Conservation (phyloP, 2,329 filamentous ascomycete genomes). For the Phialophora verrucosa region DNA sequence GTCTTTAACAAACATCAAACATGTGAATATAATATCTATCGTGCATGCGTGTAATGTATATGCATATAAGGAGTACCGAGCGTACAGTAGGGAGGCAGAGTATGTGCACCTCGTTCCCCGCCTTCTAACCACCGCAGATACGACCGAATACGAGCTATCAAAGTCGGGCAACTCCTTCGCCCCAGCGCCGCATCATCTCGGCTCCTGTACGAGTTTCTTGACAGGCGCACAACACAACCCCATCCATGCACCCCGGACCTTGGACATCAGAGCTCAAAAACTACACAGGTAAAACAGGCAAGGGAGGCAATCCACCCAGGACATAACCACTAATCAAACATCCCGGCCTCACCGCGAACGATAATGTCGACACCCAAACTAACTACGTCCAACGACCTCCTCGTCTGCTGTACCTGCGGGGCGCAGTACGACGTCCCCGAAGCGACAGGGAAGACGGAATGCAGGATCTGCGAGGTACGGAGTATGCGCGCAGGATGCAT, state of each 20-base stretch:
- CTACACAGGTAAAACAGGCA: too few species aligned
- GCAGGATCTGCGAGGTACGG: conserved; percentile 36
- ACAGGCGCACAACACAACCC: too few species aligned
- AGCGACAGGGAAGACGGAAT: conserved; percentile 27
- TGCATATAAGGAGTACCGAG: not conserved
- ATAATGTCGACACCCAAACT: conserved; percentile 26
- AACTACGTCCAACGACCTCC: conserved; percentile 32
- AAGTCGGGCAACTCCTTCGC: not conserved
- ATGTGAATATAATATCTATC: not conserved
- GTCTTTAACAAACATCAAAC: not conserved
- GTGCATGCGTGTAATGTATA: not conserved
- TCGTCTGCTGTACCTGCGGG: conserved; percentile 39
- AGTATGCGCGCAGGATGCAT: not conserved
- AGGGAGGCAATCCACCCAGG: too few species aligned
- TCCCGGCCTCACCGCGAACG: not conserved
- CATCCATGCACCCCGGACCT: too few species aligned
- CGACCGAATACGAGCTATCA: not conserved
- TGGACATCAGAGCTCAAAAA: too few species aligned
- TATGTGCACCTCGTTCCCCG: not conserved
- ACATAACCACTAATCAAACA: too few species aligned
- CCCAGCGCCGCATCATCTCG: too few species aligned
- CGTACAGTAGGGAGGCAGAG: too few species aligned
- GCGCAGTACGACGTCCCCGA: conserved; percentile 38
- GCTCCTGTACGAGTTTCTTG: too few species aligned
- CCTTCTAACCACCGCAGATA: not conserved